Evolutionary conservation across 208 protist species (phyloP).

Genomic region (Trypanosoma congolense): DNA sequence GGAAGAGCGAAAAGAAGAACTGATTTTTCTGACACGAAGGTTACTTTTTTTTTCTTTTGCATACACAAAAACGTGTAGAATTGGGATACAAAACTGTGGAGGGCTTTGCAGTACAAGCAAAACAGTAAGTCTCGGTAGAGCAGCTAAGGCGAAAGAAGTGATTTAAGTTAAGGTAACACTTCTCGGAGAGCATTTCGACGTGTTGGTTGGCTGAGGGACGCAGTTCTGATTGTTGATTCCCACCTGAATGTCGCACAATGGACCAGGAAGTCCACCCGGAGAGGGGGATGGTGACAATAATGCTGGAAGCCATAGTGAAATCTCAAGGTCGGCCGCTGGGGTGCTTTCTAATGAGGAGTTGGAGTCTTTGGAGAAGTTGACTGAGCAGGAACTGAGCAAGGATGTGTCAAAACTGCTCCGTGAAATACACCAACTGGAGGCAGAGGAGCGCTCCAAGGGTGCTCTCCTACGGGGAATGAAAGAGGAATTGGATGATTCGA

Average conservation of each 20-base stretch:
- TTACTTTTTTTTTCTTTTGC: no score
- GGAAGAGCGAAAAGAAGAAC: no score
- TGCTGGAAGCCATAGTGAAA: not conserved
- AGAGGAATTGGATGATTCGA: slow-evolving; percentile 57
- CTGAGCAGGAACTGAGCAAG: slow-evolving; percentile 63
- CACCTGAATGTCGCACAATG: no score
- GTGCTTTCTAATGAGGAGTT: slow-evolving; percentile 58
- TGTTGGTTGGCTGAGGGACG: not conserved
- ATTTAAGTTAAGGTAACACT: no score
- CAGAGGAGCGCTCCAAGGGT: slow-evolving; percentile 42
- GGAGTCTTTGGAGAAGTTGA: slow-evolving; percentile 68
- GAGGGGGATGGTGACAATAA: not conserved
- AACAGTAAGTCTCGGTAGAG: no score
- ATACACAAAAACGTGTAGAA: no score
- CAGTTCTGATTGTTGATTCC: not conserved
- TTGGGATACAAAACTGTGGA: no score
- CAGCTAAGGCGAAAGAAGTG: no score
- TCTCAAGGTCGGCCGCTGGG: not conserved
- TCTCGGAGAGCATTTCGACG: no score
- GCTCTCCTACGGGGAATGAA: slow-evolving; percentile 50
- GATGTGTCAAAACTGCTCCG: slow-evolving; percentile 50
- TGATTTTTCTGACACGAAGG: no score
- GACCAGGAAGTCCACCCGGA: no score
- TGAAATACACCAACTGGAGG: slow-evolving; percentile 65
- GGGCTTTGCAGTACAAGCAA: no score